Evolutionary conservation across 805 yeast species (phyloP).

Genomic region (Candida arabinofermentans): DNA sequence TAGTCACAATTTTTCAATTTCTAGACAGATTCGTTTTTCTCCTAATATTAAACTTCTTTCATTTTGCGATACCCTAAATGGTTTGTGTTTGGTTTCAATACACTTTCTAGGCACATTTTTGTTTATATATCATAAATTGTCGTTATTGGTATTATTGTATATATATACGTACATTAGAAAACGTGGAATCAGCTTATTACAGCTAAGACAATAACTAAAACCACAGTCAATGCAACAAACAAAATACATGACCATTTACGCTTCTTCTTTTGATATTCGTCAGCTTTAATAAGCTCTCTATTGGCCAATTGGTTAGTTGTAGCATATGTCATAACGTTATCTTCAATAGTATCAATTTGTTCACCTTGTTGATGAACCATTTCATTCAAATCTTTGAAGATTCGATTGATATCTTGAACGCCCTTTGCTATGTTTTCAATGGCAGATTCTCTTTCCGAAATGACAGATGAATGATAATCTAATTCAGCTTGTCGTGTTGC

Average conservation of each 20-base stretch:
- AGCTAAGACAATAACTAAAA: constrained; percentile 57
- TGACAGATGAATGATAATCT: constrained; percentile 58
- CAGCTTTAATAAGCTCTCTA: constrained; percentile 67
- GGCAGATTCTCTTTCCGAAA: constrained; percentile 71
- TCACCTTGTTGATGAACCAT: constrained; percentile 82
- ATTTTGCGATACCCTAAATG: too few species aligned
- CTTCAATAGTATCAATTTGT: constrained; percentile 80
- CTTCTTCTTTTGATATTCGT: constrained; percentile 64
- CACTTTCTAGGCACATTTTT: too few species aligned
- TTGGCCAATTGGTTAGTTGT: constrained; percentile 67
- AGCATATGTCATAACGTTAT: constrained; percentile 61
- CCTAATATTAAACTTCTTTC: too few species aligned
- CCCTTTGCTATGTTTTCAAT: constrained; percentile 72
- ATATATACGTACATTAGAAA: too few species aligned
- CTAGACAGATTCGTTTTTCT: too few species aligned
- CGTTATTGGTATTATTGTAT: too few species aligned
- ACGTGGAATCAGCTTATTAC: constrained; percentile 41
- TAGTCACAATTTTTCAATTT: too few species aligned
- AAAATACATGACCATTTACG: constrained; percentile 73
- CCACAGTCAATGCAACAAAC: constrained; percentile 52
- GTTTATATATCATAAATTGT: too few species aligned
- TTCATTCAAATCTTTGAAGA: constrained; percentile 75
- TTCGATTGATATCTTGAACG: constrained; percentile 78
- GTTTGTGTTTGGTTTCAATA: too few species aligned
- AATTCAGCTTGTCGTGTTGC: constrained; percentile 39